Base-by-base conservation (phyloP, 495 filamentous ascomycete genomes). In the Terfezia claveryi region DNA sequence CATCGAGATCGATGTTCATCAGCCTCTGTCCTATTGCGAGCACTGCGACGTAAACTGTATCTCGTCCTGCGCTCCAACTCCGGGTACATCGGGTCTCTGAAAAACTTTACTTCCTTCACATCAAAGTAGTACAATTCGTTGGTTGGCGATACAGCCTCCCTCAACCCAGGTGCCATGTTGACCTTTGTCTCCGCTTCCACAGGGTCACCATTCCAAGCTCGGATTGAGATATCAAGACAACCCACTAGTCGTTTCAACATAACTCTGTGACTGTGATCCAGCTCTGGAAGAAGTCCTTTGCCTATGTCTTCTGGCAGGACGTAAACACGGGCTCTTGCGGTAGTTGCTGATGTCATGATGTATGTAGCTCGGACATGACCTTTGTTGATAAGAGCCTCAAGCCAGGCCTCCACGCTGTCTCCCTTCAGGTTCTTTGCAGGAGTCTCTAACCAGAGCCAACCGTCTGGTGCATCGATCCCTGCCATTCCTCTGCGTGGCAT, bases 251-350 rank as follows among this genome's bases (percentile, higher is more conserved):
- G 12, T 20, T 20, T 46, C 41, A 46, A 8, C 14, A 14, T 46
- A 14, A 14, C 17, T 9, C 4, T 14, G 12, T 46, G 41, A 14
- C 14, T 46, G 41, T 20, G 12, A 20, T 20, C 41, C 17, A 46
- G 12, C 17, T 46, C 41, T 8, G 68, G 64, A n/a, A 79, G 66
- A 14, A 61, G 55, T 20, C 64, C 61, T 41, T 79, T 72, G 14
- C 74, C 72, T 8, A 81, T 70, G 69, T 87, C 78, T 50, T 80
- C 76, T 10, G 82, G 79, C 10, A 87, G 71, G 10, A 85, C 61
- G 58, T 80, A 85, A 0, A 91, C 67, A 27, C 78, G 75, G 11
- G 80, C 61, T 46, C 59, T 56, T 4, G 63, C 63, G 23, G 17
- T 44, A 23, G n/a, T 53, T 10, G 14, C 23, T 8, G 44, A 27